Evolutionary conservation across 2,329 filamentous ascomycete genomes (phyloP).

Genomic region (Fusarium paranaense): DNA sequence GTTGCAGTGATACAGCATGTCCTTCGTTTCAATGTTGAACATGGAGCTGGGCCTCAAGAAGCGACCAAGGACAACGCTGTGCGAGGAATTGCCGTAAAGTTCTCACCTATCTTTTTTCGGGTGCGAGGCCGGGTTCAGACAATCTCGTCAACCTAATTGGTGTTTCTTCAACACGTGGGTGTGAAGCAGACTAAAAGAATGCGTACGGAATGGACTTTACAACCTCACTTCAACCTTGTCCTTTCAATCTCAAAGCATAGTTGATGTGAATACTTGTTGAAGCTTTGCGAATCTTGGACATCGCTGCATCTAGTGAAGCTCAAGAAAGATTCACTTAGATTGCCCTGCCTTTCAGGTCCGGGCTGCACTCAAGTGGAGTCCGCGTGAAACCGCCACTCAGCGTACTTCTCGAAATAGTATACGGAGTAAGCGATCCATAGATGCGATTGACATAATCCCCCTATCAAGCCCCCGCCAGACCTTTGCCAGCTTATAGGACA

Average conservation of each 20-base stretch:
- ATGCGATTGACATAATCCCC: background rate
- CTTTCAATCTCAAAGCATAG: background rate
- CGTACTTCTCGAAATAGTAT: background rate
- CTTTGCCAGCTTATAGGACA: background rate
- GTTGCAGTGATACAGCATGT: background rate
- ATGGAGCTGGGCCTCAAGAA: background rate
- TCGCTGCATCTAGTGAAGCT: background rate
- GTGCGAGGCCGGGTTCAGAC: background rate
- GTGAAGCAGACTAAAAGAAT: background rate
- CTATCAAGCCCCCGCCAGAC: background rate
- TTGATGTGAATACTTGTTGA: background rate
- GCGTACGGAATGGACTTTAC: background rate
- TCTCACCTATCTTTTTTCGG: background rate
- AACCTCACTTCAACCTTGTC: background rate
- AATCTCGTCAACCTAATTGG: background rate
- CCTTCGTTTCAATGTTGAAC: constrained; percentile 13
- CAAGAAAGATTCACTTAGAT: background rate
- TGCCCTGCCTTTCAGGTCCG: background rate
- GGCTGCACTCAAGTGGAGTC: constrained; percentile 18
- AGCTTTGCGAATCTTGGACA: background rate
- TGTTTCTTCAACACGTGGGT: background rate
- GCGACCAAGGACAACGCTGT: background rate
- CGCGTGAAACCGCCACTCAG: constrained; percentile 15
- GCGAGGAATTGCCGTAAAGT: background rate
- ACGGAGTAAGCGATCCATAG: background rate